phyloP scores from a whole-genome alignment of 148 eudicot genomes.

The Rhododendron henanense region DNA sequence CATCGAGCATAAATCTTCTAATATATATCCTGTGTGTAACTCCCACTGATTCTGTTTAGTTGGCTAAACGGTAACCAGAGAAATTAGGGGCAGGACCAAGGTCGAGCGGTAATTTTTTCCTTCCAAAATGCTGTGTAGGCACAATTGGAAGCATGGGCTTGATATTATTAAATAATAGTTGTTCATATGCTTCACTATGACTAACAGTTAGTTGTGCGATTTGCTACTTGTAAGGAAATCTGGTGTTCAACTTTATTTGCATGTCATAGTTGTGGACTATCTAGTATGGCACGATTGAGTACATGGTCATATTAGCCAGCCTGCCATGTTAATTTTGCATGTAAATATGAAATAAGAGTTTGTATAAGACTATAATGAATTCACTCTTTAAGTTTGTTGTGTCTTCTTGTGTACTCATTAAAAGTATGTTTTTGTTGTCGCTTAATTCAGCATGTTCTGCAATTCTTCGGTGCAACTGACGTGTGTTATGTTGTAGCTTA shows the following conservation, averaged over 20 bases:
- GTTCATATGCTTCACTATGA: not conserved
- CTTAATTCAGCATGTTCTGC: not conserved
- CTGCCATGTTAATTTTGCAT: not conserved
- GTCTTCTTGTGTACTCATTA: not conserved
- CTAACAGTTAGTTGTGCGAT: not conserved
- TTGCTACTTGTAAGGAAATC: not conserved
- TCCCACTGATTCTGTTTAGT: not conserved
- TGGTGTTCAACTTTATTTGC: not conserved
- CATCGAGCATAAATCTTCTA: not conserved
- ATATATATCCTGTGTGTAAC: not conserved
- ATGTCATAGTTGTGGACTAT: not conserved
- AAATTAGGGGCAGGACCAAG: not conserved
- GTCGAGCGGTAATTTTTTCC: not conserved
- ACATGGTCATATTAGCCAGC: not conserved
- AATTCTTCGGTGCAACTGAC: not conserved
- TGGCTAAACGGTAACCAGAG: not conserved
- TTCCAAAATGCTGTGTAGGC: not conserved
- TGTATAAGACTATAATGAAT: not conserved
- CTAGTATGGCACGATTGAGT: not conserved
- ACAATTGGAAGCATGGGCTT: not conserved
- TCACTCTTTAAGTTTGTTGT: not conserved
- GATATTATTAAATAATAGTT: not conserved
- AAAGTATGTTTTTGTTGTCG: not conserved
- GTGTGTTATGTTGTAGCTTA: not conserved
- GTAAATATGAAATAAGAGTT: not conserved